Evolutionary conservation across 1,284 basidiomycete genomes (phyloP).

Genomic region (Ustilago cynodontis): DNA sequence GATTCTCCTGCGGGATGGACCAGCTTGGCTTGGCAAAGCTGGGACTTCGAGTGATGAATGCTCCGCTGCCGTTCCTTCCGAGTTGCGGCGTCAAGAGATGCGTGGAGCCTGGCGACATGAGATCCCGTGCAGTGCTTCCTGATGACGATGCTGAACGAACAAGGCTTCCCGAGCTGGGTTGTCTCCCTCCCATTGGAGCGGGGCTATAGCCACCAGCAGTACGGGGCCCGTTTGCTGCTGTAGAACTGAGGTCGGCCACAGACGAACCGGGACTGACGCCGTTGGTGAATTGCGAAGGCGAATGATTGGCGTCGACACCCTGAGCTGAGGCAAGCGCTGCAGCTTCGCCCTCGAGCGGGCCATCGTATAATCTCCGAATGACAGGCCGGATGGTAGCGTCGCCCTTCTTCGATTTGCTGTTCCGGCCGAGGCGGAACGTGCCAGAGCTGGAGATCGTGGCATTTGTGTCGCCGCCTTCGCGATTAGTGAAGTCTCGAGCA

Average conservation of each 20-base stretch:
- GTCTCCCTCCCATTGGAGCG: conserved; percentile 2
- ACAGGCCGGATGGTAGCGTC: conserved; percentile 25
- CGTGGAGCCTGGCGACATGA: conserved; percentile 19
- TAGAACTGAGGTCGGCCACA: conserved; percentile 17
- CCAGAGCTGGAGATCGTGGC: conserved; percentile 20
- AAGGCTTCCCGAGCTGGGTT: conserved; percentile 15
- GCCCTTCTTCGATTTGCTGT: conserved; percentile 31
- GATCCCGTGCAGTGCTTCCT: conserved; percentile 29
- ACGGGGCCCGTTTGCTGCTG: neutral
- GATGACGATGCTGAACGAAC: conserved; percentile 30
- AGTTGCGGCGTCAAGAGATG: conserved; percentile 26
- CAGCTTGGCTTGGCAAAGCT: conserved; percentile 30
- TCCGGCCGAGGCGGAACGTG: conserved; percentile 29
- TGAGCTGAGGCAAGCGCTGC: conserved; percentile 14
- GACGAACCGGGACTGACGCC: conserved; percentile 36
- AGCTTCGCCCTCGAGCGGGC: conserved; percentile 29
- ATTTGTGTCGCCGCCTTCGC: conserved; percentile 23
- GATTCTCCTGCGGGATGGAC: conserved; percentile 43
- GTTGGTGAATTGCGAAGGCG: conserved; percentile 17
- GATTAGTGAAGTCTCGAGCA: conserved; percentile 31
- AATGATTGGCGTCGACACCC: conserved; percentile 1
- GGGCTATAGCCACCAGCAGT: conserved; percentile 12
- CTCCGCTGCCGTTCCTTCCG: conserved; percentile 7
- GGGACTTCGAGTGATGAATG: conserved; percentile 22
- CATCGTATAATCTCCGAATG: conserved; percentile 47